Conservation (phyloP, 441 rosid species). For the Viola pubescens region DNA sequence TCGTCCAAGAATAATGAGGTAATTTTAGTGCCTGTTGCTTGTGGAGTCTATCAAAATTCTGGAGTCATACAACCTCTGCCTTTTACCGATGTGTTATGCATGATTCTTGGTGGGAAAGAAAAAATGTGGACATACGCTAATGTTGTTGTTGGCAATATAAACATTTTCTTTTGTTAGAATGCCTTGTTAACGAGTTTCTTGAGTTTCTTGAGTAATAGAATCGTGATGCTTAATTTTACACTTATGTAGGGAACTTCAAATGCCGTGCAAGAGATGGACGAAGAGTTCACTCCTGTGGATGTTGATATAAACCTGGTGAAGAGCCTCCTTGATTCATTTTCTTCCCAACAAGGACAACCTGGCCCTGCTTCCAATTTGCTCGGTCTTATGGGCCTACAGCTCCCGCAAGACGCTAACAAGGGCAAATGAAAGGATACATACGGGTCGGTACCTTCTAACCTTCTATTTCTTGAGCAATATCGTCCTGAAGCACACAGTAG, state of each 20-base stretch:
- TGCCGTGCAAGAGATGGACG: conserved; percentile 36
- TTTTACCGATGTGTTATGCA: background rate
- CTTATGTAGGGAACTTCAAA: conserved; percentile 49
- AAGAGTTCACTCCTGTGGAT: conserved; percentile 60
- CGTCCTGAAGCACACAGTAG: too few species aligned
- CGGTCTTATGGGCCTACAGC: conserved; percentile 72
- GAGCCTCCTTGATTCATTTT: conserved; percentile 68
- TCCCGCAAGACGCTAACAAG: conserved; percentile 47
- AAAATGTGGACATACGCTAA: too few species aligned
- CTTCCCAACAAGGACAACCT: conserved; percentile 79
- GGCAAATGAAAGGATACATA: conserved; percentile 22
- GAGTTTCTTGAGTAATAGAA: too few species aligned
- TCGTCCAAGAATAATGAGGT: conserved; percentile 44
- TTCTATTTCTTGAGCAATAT: too few species aligned
- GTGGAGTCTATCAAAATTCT: background rate
- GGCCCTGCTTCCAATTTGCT: conserved; percentile 88
- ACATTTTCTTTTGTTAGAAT: background rate
- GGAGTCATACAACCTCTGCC: too few species aligned
- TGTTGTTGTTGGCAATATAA: too few species aligned
- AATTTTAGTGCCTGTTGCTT: conserved; percentile 13
- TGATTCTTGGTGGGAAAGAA: background rate
- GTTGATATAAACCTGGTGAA: conserved; percentile 83
- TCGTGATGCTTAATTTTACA: conserved; percentile 6
- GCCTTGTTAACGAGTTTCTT: background rate
- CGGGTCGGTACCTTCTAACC: too few species aligned